A percentile compares a stretch with the other conserved stretches of the same genome.
These are phyloP conservation scores for Capsella bursapastoris DNA, from an alignment of 345 rosid species.

Conservation along the genomic window DNA sequence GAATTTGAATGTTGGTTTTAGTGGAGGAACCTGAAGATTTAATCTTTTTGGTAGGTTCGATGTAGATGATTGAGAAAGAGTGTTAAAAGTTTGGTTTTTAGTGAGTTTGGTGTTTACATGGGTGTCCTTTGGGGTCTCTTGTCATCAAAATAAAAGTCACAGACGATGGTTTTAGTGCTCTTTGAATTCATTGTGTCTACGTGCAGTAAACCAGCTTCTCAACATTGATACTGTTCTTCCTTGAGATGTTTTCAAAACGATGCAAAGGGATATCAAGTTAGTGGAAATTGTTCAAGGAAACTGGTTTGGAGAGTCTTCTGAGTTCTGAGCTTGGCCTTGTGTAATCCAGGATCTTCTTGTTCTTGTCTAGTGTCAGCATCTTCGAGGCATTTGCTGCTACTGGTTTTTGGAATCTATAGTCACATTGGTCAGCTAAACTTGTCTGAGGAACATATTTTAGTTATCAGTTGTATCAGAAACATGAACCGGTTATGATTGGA, in stretches of 20 bases:
- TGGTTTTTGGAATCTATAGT: background rate
- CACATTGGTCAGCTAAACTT: background rate
- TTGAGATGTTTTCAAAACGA: background rate
- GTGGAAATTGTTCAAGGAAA: background rate
- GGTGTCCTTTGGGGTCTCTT: background rate
- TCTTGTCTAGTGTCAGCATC: background rate
- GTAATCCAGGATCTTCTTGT: background rate
- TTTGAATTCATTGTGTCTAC: background rate
- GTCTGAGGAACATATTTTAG: background rate
- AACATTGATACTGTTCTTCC: background rate
- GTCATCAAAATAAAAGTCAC: background rate
- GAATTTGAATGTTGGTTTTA: no score
- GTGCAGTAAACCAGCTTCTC: background rate
- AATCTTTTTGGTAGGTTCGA: background rate
- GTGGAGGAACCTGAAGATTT: background rate
- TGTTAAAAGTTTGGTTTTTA: background rate
- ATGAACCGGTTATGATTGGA: background rate
- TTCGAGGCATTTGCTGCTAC: background rate
- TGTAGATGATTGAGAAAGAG: background rate
- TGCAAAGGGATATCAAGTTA: background rate
- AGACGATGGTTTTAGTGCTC: background rate
- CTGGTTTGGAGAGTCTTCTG: background rate
- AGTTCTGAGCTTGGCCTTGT: constrained; percentile 17
- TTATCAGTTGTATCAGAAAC: background rate
- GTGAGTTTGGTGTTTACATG: background rate